A percentile compares a stretch with the other conserved stretches of the same genome.
Conservation (phyloP, 2,329 filamentous ascomycete genomes). For the Verticillium tricorpus region DNA sequence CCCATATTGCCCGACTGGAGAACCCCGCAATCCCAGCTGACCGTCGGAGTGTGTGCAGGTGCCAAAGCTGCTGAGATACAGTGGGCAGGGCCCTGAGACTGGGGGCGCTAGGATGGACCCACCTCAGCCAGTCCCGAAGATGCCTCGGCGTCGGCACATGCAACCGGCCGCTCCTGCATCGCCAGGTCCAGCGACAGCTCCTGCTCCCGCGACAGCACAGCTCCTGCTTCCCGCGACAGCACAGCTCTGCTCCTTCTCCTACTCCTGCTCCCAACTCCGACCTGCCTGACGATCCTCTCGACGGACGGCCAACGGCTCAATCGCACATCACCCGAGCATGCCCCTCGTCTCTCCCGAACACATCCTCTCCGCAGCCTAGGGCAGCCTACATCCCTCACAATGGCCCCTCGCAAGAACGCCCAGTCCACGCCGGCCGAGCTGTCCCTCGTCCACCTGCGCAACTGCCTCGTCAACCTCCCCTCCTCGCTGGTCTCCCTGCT, state of each 20-base stretch:
- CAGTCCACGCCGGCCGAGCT: slow-evolving; percentile 74
- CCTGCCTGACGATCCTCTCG: background rate
- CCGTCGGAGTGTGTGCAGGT: too few relatives aligned
- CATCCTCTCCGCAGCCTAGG: background rate
- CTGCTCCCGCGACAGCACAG: too few relatives aligned
- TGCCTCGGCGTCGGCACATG: slow-evolving; percentile 25
- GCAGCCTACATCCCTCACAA: slow-evolving; percentile 17
- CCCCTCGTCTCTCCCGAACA: background rate
- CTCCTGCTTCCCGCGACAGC: too few relatives aligned
- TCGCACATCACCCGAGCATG: background rate
- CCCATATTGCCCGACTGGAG: too few relatives aligned
- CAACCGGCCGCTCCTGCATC: slow-evolving; percentile 8
- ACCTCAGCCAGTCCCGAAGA: slow-evolving; percentile 8
- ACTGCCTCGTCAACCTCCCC: slow-evolving; percentile 91
- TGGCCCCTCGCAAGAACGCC: slow-evolving; percentile 49
- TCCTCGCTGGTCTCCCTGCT: slow-evolving; percentile 77
- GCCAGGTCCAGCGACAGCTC: background rate
- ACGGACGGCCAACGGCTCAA: background rate
- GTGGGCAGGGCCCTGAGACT: background rate
- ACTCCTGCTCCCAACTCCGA: background rate
- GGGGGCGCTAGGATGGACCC: slow-evolving; percentile 1
- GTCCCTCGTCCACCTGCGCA: slow-evolving; percentile 82
- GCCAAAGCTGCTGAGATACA: background rate
- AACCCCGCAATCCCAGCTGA: too few relatives aligned
- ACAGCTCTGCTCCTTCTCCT: too few relatives aligned